Evolutionary conservation across 495 filamentous ascomycete genomes (phyloP).

Genomic region (Penicillium pulvis): DNA sequence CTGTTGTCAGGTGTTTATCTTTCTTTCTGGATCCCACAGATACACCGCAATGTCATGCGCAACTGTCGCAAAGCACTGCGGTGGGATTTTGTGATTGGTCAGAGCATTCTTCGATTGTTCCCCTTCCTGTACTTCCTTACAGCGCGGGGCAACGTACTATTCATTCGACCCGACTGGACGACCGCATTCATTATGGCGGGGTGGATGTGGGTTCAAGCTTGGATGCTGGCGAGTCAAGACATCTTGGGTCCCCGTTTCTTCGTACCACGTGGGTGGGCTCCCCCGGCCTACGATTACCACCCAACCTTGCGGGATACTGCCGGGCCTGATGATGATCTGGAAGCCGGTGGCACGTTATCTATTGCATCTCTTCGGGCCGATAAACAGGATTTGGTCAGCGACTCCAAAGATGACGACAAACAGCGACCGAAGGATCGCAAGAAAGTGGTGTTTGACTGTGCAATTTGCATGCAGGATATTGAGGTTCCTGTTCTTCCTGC

Average conservation of each 20-base stretch:
- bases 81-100: constrained; percentile 86
- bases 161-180: constrained; percentile 67
- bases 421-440: constrained; percentile 47
- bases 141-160: constrained; percentile 72
- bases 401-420: constrained; percentile 42
- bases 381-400: constrained; percentile 41
- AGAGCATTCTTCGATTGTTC: constrained; percentile 71
- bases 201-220: constrained; percentile 94
- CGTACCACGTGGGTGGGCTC: constrained; percentile 67
- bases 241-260: constrained; percentile 84
- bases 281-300: constrained; percentile 94
- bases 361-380: constrained; percentile 62
- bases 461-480: constrained; percentile 89
- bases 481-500: constrained; percentile 80
- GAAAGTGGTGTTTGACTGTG: constrained; percentile 79
- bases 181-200: constrained; percentile 63
- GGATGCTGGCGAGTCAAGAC: constrained; percentile 74
- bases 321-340: constrained; percentile 61
- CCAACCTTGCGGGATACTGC: constrained; percentile 73
- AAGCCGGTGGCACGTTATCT: constrained; percentile 68
- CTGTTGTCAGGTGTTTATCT: constrained; percentile 69
- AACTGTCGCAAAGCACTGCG: constrained; percentile 86
- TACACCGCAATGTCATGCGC: constrained; percentile 83
- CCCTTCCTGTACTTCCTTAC: constrained; percentile 85
- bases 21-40: constrained; percentile 90